Percentiles rank a stretch among this genome's conserved stretches.
phyloP scores from a whole-genome alignment of 2,329 filamentous ascomycete species.

The Cordyceps cateniannulata region DNA sequence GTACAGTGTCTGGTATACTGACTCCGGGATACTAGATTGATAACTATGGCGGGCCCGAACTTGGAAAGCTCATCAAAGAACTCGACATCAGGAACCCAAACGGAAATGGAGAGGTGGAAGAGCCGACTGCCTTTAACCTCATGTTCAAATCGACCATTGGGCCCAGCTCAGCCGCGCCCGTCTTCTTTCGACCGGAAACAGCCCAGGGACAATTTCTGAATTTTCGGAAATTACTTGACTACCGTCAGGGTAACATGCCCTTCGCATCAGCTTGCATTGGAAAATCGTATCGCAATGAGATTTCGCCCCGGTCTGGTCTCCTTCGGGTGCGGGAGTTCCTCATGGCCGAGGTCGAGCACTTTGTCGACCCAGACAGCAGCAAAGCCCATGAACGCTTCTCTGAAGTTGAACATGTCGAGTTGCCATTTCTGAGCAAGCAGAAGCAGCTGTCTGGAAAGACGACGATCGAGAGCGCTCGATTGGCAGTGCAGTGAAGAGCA shows the following conservation, averaged over 20 bases:
- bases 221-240: conserved; percentile 61
- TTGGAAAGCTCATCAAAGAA: conserved; percentile 56
- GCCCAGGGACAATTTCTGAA: conserved; percentile 65
- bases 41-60: conserved; percentile 58
- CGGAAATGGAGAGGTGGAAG: conserved; percentile 51
- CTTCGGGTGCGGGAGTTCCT: conserved; percentile 62
- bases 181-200: conserved; percentile 58
- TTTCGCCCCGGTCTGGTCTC: conserved; percentile 58
- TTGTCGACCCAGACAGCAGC: conserved; percentile 55
- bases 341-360: conserved; percentile 66
- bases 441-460: conserved; percentile 58
- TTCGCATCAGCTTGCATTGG: conserved; percentile 66
- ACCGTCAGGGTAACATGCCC: conserved; percentile 61
- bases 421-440: conserved; percentile 54
- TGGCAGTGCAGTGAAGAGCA: conserved; percentile 54
- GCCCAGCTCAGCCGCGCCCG: conserved; percentile 55
- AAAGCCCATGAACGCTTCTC: conserved; percentile 60
- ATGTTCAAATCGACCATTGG: conserved; percentile 68
- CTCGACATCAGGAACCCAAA: conserved; percentile 60
- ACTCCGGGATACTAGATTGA: conserved; percentile 39
- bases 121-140: conserved; percentile 62
- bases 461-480: conserved; percentile 49
- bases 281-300: conserved; percentile 66
- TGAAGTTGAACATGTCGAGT: conserved; percentile 53
- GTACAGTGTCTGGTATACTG: background rate